Base-by-base conservation (phyloP, 306 rosid genomes). In the Acmispon strigosus region DNA sequence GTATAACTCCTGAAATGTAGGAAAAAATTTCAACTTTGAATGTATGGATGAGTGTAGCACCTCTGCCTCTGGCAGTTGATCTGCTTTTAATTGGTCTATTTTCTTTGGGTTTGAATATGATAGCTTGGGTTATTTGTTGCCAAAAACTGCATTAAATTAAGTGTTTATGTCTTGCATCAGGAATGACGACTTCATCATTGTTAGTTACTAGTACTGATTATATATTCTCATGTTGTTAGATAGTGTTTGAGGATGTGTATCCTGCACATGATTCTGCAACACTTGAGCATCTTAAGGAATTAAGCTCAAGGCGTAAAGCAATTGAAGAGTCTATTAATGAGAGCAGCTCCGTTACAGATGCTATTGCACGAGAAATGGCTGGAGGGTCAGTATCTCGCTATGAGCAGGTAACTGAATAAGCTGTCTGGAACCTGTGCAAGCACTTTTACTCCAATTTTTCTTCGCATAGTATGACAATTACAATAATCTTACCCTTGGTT, bases 321-420 rank as follows among this genome's bases (percentile, higher is more conserved):
- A 78, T 91, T 19, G 88, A 88, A 79, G 92, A 83, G 65, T 79
- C 88, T 39, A 80, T 85, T 41, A 85, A 86, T 59, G 81, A 82
- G 70, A 86, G 79, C 70, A 86, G 89, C 79, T 79, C 48, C 77
- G 79, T 88, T 67, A 74, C 96, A 42, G 83, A 84, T 75, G 96
- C 96, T 42, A 84, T 91, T 79, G 90, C 96, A 39, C 84, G 86
- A 66, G 96, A 91, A 82, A 91, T 88, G 91, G 74, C 78, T 36
- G 92, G 97, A 34, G 97, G 97, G 39, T 70, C 84, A 77, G 83
- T 81, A 72, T 80, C 96, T 73, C 92, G 47, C 56, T 2, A 10
- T 67, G 80, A 91, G 82, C 96, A 88, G 92, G 97, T 91, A 75
- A 62, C 64, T 47, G 39, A 15, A 3, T 58, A 13, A 69, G 27